A percentile compares a stretch with the other conserved stretches of the same genome.
Conservation (phyloP, 2,329 filamentous ascomycete species). For the Sordariomycetes sp. region DNA sequence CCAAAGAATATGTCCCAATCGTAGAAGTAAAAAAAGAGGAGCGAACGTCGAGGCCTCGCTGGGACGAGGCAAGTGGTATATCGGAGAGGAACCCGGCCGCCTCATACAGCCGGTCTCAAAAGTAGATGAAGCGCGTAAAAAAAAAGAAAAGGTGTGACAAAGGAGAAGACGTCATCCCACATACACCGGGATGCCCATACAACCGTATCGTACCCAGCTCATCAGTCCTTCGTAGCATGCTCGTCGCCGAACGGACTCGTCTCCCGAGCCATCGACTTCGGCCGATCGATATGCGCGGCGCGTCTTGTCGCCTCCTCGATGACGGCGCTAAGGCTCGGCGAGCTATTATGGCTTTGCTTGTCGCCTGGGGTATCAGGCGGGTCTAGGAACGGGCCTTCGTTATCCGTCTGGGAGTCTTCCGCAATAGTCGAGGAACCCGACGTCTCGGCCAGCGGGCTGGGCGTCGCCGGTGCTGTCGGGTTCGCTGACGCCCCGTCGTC, state of each 20-base stretch:
- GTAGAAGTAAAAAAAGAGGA: constrained; percentile 1
- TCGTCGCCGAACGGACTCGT: constrained; percentile 44
- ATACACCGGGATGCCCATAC: neutral
- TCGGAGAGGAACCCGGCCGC: neutral
- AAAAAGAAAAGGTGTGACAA: neutral
- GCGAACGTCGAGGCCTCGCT: neutral
- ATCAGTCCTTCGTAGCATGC: constrained; percentile 38
- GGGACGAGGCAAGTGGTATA: neutral
- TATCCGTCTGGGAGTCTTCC: constrained; percentile 29
- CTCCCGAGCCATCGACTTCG: constrained; percentile 16
- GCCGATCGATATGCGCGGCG: constrained; percentile 17
- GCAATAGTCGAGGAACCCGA: constrained; percentile 26
- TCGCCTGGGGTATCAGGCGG: constrained; percentile 25
- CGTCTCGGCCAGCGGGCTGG: constrained; percentile 16
- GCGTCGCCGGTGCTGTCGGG: constrained; percentile 7
- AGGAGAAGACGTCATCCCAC: neutral
- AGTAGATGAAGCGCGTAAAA: neutral
- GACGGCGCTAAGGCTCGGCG: constrained; percentile 37
- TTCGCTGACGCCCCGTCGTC: constrained; percentile 6
- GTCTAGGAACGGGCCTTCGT: constrained; percentile 39
- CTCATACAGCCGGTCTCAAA: neutral
- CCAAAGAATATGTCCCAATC: constrained; percentile 1
- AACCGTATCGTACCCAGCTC: neutral
- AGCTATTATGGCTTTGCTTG: constrained; percentile 15
- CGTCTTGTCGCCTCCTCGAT: constrained; percentile 36